Evolutionary conservation across 164 flowering plant species (phyloP).

Genomic region (Chimonanthus salicifolius): DNA sequence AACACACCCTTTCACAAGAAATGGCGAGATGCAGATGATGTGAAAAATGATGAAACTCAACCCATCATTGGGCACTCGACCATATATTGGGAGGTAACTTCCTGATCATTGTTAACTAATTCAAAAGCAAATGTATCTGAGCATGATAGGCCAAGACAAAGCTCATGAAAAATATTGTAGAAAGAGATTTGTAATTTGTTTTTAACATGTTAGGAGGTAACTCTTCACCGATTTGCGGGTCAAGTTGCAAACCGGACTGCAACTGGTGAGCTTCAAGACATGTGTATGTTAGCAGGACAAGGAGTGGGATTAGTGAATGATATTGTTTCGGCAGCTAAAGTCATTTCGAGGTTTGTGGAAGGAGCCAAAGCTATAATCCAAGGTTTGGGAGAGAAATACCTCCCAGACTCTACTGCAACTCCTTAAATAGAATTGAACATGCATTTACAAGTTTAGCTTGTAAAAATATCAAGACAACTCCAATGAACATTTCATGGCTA

Average conservation of each 20-base stretch:
- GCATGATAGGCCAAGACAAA: no score
- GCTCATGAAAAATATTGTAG: no score
- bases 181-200: no score
- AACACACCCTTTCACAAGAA: conserved; percentile 24
- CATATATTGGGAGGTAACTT: conserved; percentile 12
- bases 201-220: conserved; percentile 2
- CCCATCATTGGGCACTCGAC: conserved; percentile 21
- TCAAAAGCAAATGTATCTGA: no score
- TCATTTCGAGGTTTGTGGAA: conserved; percentile 23
- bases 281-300: conserved; percentile 26
- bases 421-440: conserved; percentile 6
- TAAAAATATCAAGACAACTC: neutral
- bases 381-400: conserved; percentile 12
- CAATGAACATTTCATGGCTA: no score
- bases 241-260: conserved; percentile 19
- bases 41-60: conserved; percentile 18
- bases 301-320: conserved; percentile 27
- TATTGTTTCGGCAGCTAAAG: conserved; percentile 21
- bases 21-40: conserved; percentile 17
- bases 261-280: conserved; percentile 9
- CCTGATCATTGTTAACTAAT: neutral
- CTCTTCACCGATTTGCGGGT: conserved; percentile 20
- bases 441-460: conserved; percentile 15
- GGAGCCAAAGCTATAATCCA: conserved; percentile 21
- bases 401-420: conserved; percentile 1